Percentiles rank a stretch among this genome's conserved stretches.
These are phyloP conservation scores for Metarhizium rileyi DNA, from an alignment of 2,329 filamentous ascomycete genomes.

Conservation along the genomic window DNA sequence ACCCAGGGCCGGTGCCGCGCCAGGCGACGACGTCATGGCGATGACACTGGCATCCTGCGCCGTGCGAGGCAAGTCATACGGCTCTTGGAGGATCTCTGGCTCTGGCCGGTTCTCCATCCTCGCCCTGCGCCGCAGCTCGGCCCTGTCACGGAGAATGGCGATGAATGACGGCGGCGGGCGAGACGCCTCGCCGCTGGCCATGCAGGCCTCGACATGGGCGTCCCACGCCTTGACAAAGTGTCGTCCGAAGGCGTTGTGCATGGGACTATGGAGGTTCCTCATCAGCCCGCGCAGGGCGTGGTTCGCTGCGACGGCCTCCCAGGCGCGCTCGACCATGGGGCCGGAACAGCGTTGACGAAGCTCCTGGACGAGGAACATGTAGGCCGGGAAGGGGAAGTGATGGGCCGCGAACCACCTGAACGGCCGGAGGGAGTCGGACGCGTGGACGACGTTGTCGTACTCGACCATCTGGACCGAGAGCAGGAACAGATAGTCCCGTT, in stretches of 20 bases:
- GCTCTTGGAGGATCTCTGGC: constrained; percentile 14
- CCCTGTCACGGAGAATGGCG: constrained; percentile 34
- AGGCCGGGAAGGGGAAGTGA: constrained; percentile 51
- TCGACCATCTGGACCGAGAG: constrained; percentile 50
- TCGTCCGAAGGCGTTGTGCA: constrained; percentile 47
- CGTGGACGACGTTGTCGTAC: constrained; percentile 47
- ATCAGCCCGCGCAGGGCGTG: constrained; percentile 41
- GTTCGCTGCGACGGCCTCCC: constrained; percentile 46
- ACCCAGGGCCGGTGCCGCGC: constrained; percentile 7
- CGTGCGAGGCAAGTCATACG: constrained; percentile 10
- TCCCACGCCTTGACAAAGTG: constrained; percentile 56
- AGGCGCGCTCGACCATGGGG: constrained; percentile 48
- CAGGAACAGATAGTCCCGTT: constrained; percentile 43
- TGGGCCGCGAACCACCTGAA: constrained; percentile 51
- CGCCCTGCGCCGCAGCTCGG: constrained; percentile 24
- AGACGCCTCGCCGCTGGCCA: constrained; percentile 30
- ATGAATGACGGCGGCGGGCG: constrained; percentile 37
- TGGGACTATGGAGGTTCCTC: constrained; percentile 41
- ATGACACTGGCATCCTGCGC: background rate
- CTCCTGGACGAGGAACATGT: constrained; percentile 50
- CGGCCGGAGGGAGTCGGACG: constrained; percentile 37
- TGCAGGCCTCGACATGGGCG: constrained; percentile 39
- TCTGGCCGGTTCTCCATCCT: constrained; percentile 19
- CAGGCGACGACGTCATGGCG: constrained; percentile 22
- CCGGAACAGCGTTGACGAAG: constrained; percentile 42